Evolutionary conservation across 129 eudicot species (phyloP).

Genomic region (Flaveria bidentis): DNA sequence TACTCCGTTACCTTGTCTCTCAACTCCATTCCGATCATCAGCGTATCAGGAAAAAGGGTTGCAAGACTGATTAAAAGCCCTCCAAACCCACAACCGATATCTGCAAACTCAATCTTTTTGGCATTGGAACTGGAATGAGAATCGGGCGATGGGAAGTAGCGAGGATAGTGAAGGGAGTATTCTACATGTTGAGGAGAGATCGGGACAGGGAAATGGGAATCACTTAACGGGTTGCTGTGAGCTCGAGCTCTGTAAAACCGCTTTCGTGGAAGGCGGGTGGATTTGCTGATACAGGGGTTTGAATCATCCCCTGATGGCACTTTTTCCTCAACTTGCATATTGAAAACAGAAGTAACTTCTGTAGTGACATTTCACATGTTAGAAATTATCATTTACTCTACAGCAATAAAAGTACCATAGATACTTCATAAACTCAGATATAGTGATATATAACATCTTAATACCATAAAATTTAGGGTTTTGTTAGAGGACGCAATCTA

Average conservation of each 20-base stretch:
- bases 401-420: no score
- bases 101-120: conserved; percentile 83
- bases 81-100: conserved; percentile 93
- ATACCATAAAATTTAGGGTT: not conserved
- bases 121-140: conserved; percentile 13
- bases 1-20: conserved; percentile 95
- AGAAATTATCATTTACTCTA: not conserved
- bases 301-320: conserved; percentile 46
- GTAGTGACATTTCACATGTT: not conserved
- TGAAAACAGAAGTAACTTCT: conserved; percentile 4
- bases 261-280: conserved; percentile 82
- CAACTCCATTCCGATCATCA: conserved; percentile 95
- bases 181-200: conserved; percentile 70
- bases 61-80: conserved; percentile 87
- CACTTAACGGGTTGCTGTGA: conserved; percentile 95
- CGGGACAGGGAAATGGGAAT: conserved; percentile 95
- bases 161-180: conserved; percentile 73
- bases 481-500: not conserved
- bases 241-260: conserved; percentile 96
- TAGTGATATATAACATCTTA: no score
- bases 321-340: conserved; percentile 37
- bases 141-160: conserved; percentile 44
- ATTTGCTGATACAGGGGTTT: conserved; percentile 66
- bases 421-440: no score
- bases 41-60: conserved; percentile 71